These are phyloP conservation scores for Westerdykella aurantiaca DNA, from an alignment of 2,329 filamentous ascomycete species.

Conservation along the genomic window DNA sequence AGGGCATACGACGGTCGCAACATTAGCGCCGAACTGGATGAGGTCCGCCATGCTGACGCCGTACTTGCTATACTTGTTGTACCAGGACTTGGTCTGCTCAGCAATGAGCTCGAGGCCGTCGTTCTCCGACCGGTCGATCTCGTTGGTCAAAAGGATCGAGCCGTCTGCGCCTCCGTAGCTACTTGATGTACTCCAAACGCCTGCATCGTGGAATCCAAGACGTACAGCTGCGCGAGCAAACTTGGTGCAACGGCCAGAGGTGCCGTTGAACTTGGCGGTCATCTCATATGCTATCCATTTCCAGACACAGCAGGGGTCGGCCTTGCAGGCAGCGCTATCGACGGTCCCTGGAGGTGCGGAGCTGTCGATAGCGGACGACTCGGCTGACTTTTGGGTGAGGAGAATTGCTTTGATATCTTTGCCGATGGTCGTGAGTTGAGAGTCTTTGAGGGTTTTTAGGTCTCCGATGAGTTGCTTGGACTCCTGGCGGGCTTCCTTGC, in stretches of 20 bases:
- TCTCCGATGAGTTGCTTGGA: constrained; percentile 33
- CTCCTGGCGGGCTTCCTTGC: constrained; percentile 17
- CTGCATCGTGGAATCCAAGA: constrained; percentile 32
- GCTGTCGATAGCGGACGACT: constrained; percentile 16
- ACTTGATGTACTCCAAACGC: constrained; percentile 25
- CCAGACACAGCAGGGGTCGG: constrained; percentile 33
- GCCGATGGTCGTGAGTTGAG: constrained; percentile 27
- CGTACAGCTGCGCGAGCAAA: constrained; percentile 29
- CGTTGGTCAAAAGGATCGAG: constrained; percentile 28
- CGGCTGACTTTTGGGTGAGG: constrained; percentile 19
- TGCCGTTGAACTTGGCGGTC: constrained; percentile 30
- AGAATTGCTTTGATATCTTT: constrained; percentile 33
- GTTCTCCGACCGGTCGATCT: constrained; percentile 25
- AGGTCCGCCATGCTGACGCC: constrained; percentile 36
- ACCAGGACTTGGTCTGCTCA: constrained; percentile 27
- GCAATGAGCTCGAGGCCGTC: constrained; percentile 24
- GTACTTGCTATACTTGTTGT: constrained; percentile 30
- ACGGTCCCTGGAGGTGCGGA: constrained; percentile 24
- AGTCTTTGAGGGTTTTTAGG: constrained; percentile 26
- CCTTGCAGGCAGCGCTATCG: constrained; percentile 29
- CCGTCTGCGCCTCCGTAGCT: constrained; percentile 30
- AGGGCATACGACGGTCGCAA: constrained; percentile 37
- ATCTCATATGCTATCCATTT: constrained; percentile 33
- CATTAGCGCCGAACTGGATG: constrained; percentile 35
- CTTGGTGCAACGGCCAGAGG: constrained; percentile 30